Evolutionary conservation across 1,284 basidiomycete species (phyloP), one percentile per base, ranked within the genome.

Genomic region (Sanghuangporus sanghuang): DNA sequence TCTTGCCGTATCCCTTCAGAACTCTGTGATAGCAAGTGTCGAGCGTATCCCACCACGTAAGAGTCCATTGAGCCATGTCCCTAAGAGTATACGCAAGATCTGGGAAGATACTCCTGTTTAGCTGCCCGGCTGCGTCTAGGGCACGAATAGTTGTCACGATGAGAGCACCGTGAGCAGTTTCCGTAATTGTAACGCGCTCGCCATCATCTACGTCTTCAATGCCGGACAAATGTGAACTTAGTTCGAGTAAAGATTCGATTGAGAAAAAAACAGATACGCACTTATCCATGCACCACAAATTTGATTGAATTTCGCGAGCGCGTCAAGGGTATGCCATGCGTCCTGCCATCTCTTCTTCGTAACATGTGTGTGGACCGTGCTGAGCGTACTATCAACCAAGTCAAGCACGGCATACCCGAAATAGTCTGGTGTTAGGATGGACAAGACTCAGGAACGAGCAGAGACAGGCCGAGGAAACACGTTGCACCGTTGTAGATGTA

Each of bases 401-500:
- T 75, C 72, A n/a, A 76, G 68, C 11, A 75, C 61, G 27, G 68
- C 75, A 16, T 46, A 1, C 16, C 44, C 44, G 9, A 54, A 35
- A 36, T 14, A 38, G 53, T 38, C 49, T 52, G 23, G 12, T 2
- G 14, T 12, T 44, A 52, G 23, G 49, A 27, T 21, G 21, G n/a
- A 27, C 44, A n/a, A 16, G 14, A 5, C 44, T 14, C 14, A 16
- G 21, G 6, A 46, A 16, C 44, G 2, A 6, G 21, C 1, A 6
- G 14, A 11, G 14, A 16, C 6, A 46, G 6, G 6, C n/a, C 14
- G 21, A 16, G 16, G 14, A 16, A 16, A 46, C 6, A 46, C 14
- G 44, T 14, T 71, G 42, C 57, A 77, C 78, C 75, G 60, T 79
- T 76, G 68, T 76, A 77, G 48, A 78, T 73, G 62, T 77, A 76